phyloP scores from a whole-genome alignment of 2,329 filamentous ascomycete genomes.

The Calonectria henricotiae region DNA sequence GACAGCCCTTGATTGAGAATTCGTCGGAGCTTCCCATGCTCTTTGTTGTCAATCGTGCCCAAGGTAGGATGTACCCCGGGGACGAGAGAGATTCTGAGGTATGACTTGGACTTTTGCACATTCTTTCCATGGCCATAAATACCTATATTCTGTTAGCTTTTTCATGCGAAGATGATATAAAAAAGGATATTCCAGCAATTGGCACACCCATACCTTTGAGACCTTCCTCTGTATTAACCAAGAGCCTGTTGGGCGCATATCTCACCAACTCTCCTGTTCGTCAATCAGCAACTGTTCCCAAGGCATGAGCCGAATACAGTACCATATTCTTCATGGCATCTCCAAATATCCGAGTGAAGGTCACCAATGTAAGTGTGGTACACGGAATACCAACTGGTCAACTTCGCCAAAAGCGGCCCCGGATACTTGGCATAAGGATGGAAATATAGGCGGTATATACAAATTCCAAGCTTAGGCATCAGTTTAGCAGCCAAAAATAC shows the following conservation, averaged over 20 bases:
- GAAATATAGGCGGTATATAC: background rate
- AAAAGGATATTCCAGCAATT: no score
- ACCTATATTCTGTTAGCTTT: background rate
- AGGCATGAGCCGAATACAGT: background rate
- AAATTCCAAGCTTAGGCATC: background rate
- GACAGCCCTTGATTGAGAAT: constrained; percentile 5
- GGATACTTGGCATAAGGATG: constrained; percentile 4
- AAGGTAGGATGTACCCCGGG: background rate
- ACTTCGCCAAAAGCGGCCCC: background rate
- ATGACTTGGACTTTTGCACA: constrained; percentile 7
- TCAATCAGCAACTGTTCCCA: background rate
- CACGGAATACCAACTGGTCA: constrained; percentile 1
- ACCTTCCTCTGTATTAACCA: background rate
- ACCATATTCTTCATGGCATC: constrained; percentile 2
- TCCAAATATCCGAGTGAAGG: constrained; percentile 1
- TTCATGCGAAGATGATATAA: background rate
- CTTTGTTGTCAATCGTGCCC: constrained; percentile 7
- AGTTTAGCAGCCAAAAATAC: background rate
- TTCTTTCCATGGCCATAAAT: constrained; percentile 6
- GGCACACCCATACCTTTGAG: background rate
- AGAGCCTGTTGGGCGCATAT: background rate
- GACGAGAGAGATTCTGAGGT: background rate
- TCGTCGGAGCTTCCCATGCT: constrained; percentile 4
- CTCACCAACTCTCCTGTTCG: background rate
- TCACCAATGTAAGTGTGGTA: constrained; percentile 1